Base-by-base conservation (phyloP, 2,329 filamentous ascomycete species). In the Xylariaceae sp. region DNA sequence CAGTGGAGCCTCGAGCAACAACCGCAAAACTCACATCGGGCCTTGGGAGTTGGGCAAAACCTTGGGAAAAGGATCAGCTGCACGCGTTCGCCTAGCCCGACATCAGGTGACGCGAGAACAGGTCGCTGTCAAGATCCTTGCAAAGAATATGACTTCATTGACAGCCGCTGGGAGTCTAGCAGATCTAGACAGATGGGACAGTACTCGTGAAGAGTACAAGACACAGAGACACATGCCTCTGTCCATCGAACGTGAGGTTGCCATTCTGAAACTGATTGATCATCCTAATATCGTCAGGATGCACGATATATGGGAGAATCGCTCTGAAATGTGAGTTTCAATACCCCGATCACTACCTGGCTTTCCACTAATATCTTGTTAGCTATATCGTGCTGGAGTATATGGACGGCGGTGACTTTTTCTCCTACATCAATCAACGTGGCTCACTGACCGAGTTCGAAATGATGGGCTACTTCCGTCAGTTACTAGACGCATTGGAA, bases 281-380 rank as follows among this genome's bases (percentile, higher is more conserved):
- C 93, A 98, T 67, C 88, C 86, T 5, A 93, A 97, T 64, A 92
- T 97, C 58, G 91, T 96, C 66, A 88, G 87, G 55, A 72, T 98
- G 8, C 93, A 92, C 63, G 93, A 98, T 68, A 92, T 98, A 22
- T 98, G 92, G 92, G 93, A 98, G 69, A 97, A 96, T 63, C 80
- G 88, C 19, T 87, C 89, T 45, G 91, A 98, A 67, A 84, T 98
- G 88, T 96, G 74, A 72, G 87, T 47, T 12, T 23, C 8, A 8
- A 10, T 37, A 6, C 22, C 33, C n/a, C 36, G 39, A 17, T 4
- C n/a, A 14, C 14, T 23, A n/a, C 20, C 33, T 56, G 54, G 6
- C 10, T 17, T 23, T 20, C n/a, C 36, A 11, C 58, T 68, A 50
- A 67, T 50, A 2, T 12, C 12, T n/a, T 33, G 23, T 33, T 53